phyloP scores from a whole-genome alignment of 345 rosid genomes.

The Eutrema yunnanense region DNA sequence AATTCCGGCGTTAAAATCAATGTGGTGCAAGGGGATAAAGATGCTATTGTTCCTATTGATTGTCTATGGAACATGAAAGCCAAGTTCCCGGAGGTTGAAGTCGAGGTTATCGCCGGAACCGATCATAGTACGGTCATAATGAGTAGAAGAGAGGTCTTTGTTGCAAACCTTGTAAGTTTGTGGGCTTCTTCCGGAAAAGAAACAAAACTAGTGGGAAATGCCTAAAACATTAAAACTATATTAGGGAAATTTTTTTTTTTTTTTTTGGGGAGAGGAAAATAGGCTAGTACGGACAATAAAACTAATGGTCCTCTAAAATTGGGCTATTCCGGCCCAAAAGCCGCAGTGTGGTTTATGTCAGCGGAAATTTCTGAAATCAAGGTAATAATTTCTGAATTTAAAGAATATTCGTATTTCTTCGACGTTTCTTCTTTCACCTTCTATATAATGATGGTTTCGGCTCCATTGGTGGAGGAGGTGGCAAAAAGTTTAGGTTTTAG shows the following conservation, averaged over 20 bases:
- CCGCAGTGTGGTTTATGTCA: too few species aligned
- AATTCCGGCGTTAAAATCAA: conserved; percentile 32
- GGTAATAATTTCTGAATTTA: too few species aligned
- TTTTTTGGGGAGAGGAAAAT: too few species aligned
- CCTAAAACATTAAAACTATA: background rate
- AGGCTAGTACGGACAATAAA: too few species aligned
- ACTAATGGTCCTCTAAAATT: too few species aligned
- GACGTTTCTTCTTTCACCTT: too few species aligned
- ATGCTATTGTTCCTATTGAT: conserved; percentile 49
- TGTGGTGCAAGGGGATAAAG: conserved; percentile 56
- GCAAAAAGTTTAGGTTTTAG: too few species aligned
- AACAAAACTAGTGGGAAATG: background rate
- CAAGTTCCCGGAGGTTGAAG: conserved; percentile 40
- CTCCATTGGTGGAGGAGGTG: too few species aligned
- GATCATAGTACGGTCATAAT: conserved; percentile 49
- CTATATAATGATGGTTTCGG: too few species aligned
- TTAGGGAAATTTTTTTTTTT: background rate
- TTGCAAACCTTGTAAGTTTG: conserved; percentile 37
- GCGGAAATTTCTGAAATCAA: too few species aligned
- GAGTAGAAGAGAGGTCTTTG: conserved; percentile 46
- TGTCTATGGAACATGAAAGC: conserved; percentile 46
- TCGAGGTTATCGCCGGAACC: conserved; percentile 36
- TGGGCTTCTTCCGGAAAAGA: conserved; percentile 37
- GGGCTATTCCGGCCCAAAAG: too few species aligned
- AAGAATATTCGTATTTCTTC: too few species aligned